These are phyloP conservation scores for Lichtheimia ramosa DNA, from an alignment of 371 early-diverging fungal species.

Conservation along the genomic window DNA sequence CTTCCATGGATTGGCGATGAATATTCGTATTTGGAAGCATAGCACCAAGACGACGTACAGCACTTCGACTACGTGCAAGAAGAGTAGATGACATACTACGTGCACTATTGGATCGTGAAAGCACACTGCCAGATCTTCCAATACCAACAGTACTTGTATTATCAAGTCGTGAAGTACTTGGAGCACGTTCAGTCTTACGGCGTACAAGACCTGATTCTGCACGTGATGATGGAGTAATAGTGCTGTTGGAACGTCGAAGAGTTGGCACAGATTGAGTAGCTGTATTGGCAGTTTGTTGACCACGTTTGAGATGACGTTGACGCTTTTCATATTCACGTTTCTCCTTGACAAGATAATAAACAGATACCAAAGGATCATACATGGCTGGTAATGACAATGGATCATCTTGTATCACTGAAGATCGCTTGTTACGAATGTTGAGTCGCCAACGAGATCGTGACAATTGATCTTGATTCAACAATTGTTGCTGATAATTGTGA, in stretches of 20 bases:
- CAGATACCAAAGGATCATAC: conserved; percentile 74
- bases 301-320: conserved; percentile 17
- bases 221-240: conserved; percentile 4
- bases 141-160: background rate
- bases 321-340: conserved; percentile 38
- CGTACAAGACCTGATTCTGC: conserved; percentile 10
- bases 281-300: conserved; percentile 14
- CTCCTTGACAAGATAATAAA: conserved; percentile 87
- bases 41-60: conserved; percentile 18
- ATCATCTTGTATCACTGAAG: conserved; percentile 25
- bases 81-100: conserved; percentile 10
- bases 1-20: conserved; percentile 5
- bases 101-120: conserved; percentile 8
- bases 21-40: conserved; percentile 13
- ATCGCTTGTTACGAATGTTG: conserved; percentile 8
- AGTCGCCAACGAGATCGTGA: conserved; percentile 18
- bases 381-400: conserved; percentile 38
- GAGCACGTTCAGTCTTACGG: conserved; percentile 19
- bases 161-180: conserved; percentile 8
- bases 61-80: conserved; percentile 20
- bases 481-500: conserved; percentile 20
- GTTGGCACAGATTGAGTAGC: conserved; percentile 12
- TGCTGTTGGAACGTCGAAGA: conserved; percentile 20
- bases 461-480: conserved; percentile 5
- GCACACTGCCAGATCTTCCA: conserved; percentile 8